phyloP scores from a whole-genome alignment of 306 rosid genomes.

The Arachis hypogaea region DNA sequence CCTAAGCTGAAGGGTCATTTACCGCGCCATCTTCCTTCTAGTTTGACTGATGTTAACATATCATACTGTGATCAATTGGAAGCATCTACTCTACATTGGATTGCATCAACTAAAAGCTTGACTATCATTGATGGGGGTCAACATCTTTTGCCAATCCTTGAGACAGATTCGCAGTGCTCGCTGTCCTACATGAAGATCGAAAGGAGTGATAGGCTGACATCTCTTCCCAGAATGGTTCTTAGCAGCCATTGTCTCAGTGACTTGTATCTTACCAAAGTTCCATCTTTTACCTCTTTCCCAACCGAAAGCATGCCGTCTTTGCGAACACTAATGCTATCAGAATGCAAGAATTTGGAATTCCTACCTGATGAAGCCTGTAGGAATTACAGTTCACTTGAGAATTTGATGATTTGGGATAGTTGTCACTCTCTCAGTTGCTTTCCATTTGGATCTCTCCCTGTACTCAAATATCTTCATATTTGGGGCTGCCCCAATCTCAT shows the following conservation, averaged over 20 bases:
- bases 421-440: constrained; percentile 3
- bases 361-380: constrained; percentile 20
- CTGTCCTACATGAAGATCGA: constrained; percentile 7
- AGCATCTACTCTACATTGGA: constrained; percentile 20
- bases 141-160: constrained; percentile 1
- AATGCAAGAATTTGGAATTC: constrained; percentile 18
- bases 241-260: background rate
- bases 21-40: constrained; percentile 4
- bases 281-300: constrained; percentile 13
- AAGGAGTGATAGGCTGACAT: background rate
- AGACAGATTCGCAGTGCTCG: constrained; percentile 1
- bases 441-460: constrained; percentile 18
- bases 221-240: constrained; percentile 16
- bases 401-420: constrained; percentile 15
- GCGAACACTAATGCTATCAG: background rate
- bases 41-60: constrained; percentile 4
- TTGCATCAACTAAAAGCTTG: constrained; percentile 2
- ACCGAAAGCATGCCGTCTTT: background rate
- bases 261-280: background rate
- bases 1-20: constrained; percentile 25
- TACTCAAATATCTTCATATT: constrained; percentile 21
- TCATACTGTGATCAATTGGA: constrained; percentile 19
- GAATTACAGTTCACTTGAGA: constrained; percentile 10
- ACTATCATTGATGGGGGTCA: constrained; percentile 1
- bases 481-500: constrained; percentile 5